These are phyloP conservation scores for Tulasnella sp. DNA, from an alignment of 768 basidiomycete genomes.

Conservation along the genomic window DNA sequence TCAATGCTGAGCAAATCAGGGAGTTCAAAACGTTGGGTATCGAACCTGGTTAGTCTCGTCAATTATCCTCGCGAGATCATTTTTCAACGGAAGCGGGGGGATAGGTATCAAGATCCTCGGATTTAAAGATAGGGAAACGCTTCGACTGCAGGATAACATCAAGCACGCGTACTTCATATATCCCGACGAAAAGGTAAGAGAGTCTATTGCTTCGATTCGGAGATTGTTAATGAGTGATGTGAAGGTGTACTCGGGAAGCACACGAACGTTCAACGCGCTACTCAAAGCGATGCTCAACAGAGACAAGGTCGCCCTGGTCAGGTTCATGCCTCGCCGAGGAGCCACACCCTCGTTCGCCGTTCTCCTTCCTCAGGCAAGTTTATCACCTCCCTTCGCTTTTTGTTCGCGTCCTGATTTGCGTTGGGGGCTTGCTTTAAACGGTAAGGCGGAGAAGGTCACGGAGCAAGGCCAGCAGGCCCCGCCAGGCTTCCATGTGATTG, in stretches of 20 bases:
- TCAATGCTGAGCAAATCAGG: slow-evolving; percentile 67
- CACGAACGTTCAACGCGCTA: slow-evolving; percentile 79
- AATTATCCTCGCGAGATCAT: neutral
- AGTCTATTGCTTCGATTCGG: neutral
- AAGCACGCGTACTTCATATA: slow-evolving; percentile 87
- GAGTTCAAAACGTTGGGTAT: slow-evolving; percentile 66
- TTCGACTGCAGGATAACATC: slow-evolving; percentile 78
- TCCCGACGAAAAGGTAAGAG: slow-evolving; percentile 69
- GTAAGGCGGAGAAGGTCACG: slow-evolving; percentile 55
- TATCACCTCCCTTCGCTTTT: neutral
- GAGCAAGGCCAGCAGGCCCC: slow-evolving; percentile 61
- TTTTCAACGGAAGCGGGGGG: neutral
- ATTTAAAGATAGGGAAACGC: slow-evolving; percentile 60
- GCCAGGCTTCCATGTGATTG: slow-evolving; percentile 84
- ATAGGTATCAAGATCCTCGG: slow-evolving; percentile 83
- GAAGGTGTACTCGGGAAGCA: slow-evolving; percentile 77
- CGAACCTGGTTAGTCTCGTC: slow-evolving; percentile 5
- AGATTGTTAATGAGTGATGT: neutral
- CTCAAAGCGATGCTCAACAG: slow-evolving; percentile 72
- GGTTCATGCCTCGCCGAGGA: slow-evolving; percentile 56
- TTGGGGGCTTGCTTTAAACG: slow-evolving; percentile 1
- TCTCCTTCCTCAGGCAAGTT: slow-evolving; percentile 70
- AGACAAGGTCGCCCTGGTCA: slow-evolving; percentile 67
- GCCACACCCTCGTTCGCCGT: slow-evolving; percentile 70
- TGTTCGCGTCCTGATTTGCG: neutral